Percentiles rank a stretch among this genome's conserved stretches.
phyloP scores from a whole-genome alignment of 2,329 filamentous ascomycete genomes.

The Escovopsis sp. region DNA sequence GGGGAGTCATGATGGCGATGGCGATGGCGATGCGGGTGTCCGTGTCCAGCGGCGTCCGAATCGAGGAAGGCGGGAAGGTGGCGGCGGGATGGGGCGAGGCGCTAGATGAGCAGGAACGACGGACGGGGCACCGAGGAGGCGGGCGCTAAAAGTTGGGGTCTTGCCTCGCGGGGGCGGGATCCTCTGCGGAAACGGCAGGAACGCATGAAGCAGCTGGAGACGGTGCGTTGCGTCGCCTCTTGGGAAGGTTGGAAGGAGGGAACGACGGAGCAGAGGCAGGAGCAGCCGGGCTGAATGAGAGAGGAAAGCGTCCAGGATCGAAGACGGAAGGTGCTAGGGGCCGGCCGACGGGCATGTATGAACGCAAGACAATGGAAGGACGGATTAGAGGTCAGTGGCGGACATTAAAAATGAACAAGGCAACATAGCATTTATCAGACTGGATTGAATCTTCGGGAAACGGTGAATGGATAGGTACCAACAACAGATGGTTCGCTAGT shows the following conservation, averaged over 20 bases:
- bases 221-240: background rate
- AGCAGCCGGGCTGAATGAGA: background rate
- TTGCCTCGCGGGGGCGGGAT: too few species aligned
- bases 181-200: background rate
- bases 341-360: too few species aligned
- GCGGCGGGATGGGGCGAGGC: background rate
- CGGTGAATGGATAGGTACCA: too few species aligned
- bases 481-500: too few species aligned
- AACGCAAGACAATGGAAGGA: too few species aligned
- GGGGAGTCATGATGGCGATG: background rate
- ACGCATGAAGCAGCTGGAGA: background rate
- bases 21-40: background rate
- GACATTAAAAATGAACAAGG: too few species aligned
- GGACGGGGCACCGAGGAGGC: background rate
- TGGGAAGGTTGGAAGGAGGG: background rate
- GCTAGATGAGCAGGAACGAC: background rate
- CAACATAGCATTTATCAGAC: too few species aligned
- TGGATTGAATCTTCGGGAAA: too few species aligned
- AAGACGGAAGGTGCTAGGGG: too few species aligned
- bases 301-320: background rate
- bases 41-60: background rate
- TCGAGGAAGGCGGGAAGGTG: background rate
- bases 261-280: background rate
- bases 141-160: too few species aligned
- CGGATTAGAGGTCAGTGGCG: too few species aligned